A percentile compares a stretch with the other conserved stretches of the same genome.
phyloP scores from a whole-genome alignment of 2,329 filamentous ascomycete species.

The Sphaerulina vaccinii region DNA sequence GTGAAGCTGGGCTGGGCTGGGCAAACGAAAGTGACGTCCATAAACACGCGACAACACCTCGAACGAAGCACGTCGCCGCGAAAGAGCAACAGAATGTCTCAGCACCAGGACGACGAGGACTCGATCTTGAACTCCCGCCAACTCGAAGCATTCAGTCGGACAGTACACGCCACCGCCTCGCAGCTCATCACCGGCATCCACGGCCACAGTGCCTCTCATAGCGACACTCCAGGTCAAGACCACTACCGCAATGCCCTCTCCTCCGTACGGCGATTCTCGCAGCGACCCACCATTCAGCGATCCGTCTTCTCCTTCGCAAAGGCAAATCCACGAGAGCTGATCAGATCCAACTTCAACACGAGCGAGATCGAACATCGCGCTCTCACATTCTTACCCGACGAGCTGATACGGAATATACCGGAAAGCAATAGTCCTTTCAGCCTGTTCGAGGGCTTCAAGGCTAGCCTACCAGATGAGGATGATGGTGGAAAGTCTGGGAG shows the following conservation, averaged over 20 bases:
- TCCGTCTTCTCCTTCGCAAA: constrained; percentile 88
- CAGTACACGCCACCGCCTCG: constrained; percentile 88
- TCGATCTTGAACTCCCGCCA: constrained; percentile 66
- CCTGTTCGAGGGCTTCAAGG: constrained; percentile 94
- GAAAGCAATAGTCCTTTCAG: constrained; percentile 84
- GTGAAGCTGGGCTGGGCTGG: neutral
- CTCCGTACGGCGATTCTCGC: constrained; percentile 85
- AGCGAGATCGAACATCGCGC: constrained; percentile 93
- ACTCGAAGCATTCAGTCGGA: constrained; percentile 87
- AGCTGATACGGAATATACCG: constrained; percentile 84
- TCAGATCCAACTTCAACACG: constrained; percentile 86
- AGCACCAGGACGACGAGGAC: constrained; percentile 27
- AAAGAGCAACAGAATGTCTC: constrained; percentile 19
- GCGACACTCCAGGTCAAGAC: constrained; percentile 41
- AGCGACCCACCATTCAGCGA: constrained; percentile 78
- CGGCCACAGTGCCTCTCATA: constrained; percentile 47
- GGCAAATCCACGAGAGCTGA: constrained; percentile 88
- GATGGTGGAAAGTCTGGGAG: constrained; percentile 42
- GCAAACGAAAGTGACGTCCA: no score
- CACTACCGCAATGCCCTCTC: constrained; percentile 86
- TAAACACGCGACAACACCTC: no score
- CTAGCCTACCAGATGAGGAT: constrained; percentile 71
- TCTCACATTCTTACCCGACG: constrained; percentile 82
- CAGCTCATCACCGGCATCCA: constrained; percentile 65
- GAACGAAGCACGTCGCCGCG: constrained; percentile 35